These are phyloP conservation scores for Fagopyrum esculentum DNA, from an alignment of 148 eudicot species.

Conservation along the genomic window DNA sequence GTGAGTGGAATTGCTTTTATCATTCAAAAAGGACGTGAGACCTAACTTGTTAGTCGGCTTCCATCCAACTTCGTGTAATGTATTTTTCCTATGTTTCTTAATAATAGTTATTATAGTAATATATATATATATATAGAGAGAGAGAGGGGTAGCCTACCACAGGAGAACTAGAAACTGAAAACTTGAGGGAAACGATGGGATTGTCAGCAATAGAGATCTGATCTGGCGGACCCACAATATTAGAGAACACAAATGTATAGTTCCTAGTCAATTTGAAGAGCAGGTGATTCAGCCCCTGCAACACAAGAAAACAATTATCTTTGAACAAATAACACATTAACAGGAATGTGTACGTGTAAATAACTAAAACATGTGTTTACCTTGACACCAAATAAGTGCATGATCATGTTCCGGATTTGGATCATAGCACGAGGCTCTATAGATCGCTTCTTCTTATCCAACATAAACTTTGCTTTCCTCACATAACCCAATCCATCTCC, in stretches of 20 bases:
- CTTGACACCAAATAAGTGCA: background rate
- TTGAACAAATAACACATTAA: too few species aligned
- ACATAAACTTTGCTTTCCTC: conserved; percentile 14
- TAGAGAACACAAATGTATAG: background rate
- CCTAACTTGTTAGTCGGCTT: too few species aligned
- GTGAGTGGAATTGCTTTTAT: too few species aligned
- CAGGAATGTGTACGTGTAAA: too few species aligned
- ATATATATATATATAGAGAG: too few species aligned
- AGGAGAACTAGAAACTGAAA: background rate
- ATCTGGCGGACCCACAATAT: background rate
- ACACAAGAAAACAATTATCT: background rate
- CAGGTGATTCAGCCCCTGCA: background rate
- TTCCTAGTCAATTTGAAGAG: background rate
- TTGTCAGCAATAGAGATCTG: background rate
- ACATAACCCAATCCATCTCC: conserved; percentile 11
- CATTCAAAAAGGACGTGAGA: too few species aligned
- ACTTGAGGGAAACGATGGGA: background rate
- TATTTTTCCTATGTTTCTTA: too few species aligned
- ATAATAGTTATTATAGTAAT: too few species aligned
- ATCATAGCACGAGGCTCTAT: conserved; percentile 12
- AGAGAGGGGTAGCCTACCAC: background rate
- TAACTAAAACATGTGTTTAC: background rate
- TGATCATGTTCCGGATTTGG: background rate
- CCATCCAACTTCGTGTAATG: too few species aligned
- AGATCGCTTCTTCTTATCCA: conserved; percentile 23